These are phyloP conservation scores for Datisca glomerata DNA, from an alignment of 306 rosid genomes.

Conservation along the genomic window DNA sequence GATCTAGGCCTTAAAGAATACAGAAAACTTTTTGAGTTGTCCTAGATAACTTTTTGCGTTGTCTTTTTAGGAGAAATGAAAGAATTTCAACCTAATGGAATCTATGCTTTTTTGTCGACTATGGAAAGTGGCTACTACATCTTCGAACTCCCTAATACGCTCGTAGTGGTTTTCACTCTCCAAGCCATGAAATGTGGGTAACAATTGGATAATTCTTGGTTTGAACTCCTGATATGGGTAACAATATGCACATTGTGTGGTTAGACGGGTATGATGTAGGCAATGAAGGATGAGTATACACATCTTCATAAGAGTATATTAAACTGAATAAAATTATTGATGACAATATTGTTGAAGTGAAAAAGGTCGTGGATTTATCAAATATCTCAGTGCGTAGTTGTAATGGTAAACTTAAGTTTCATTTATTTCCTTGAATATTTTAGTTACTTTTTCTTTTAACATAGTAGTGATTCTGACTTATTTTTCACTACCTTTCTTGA, in stretches of 20 bases:
- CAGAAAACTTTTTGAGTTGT: neutral
- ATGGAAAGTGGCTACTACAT: neutral
- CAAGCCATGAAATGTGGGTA: conserved; percentile 2
- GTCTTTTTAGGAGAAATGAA: neutral
- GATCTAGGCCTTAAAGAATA: neutral
- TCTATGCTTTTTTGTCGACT: neutral
- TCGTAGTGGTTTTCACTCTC: neutral
- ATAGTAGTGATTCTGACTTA: too few relatives aligned
- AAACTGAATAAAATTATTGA: too few relatives aligned
- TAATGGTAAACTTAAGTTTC: too few relatives aligned
- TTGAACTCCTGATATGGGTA: neutral
- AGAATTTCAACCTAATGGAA: neutral
- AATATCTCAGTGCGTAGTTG: too few relatives aligned
- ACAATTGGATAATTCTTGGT: neutral
- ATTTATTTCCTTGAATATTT: too few relatives aligned
- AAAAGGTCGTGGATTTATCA: too few relatives aligned
- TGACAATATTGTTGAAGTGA: too few relatives aligned
- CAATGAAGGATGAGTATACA: too few relatives aligned
- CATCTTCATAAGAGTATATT: too few relatives aligned
- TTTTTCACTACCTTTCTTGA: too few relatives aligned
- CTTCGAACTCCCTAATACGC: conserved; percentile 6
- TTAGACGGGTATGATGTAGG: neutral
- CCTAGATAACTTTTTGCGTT: neutral
- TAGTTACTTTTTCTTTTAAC: too few relatives aligned
- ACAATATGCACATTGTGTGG: conserved; percentile 1